Conservation (phyloP, 306 rosid genomes). For the Trifolium repens region DNA sequence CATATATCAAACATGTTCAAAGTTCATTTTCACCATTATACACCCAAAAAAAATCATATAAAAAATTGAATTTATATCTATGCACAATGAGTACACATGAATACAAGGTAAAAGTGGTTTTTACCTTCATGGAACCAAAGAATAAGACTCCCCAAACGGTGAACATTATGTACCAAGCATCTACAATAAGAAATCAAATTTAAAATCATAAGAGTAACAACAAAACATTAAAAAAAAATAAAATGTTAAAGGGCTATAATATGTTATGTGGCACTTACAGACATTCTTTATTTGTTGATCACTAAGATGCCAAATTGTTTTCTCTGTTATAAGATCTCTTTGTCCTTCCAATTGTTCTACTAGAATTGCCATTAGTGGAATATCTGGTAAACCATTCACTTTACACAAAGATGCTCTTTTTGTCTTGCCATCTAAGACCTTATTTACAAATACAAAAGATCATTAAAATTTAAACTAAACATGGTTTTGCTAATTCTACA, state of each 20-base stretch:
- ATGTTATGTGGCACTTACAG: constrained; percentile 53
- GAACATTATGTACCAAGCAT: constrained; percentile 59
- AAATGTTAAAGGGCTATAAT: neutral
- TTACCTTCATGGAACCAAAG: constrained; percentile 93
- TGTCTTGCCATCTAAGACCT: constrained; percentile 49
- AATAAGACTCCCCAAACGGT: constrained; percentile 90
- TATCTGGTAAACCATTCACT: constrained; percentile 62
- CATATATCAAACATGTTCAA: neutral
- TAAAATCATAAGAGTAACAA: neutral
- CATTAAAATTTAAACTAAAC: neutral
- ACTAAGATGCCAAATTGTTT: constrained; percentile 56
- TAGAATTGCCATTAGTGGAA: constrained; percentile 48
- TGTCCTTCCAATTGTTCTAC: constrained; percentile 51
- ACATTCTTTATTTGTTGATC: constrained; percentile 80
- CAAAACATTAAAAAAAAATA: neutral
- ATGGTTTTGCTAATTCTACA: neutral
- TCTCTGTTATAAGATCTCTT: constrained; percentile 41
- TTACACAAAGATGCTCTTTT: constrained; percentile 58
- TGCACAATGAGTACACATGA: neutral
- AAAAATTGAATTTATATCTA: neutral
- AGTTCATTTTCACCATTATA: neutral
- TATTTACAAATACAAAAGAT: constrained; percentile 7
- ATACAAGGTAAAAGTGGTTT: neutral
- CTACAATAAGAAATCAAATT: constrained; percentile 32
- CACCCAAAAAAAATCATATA: neutral